Percentiles rank a stretch among this genome's conserved stretches.
These are phyloP conservation scores for Pelargonium fulgidum DNA, from an alignment of 441 rosid genomes.

Conservation along the genomic window DNA sequence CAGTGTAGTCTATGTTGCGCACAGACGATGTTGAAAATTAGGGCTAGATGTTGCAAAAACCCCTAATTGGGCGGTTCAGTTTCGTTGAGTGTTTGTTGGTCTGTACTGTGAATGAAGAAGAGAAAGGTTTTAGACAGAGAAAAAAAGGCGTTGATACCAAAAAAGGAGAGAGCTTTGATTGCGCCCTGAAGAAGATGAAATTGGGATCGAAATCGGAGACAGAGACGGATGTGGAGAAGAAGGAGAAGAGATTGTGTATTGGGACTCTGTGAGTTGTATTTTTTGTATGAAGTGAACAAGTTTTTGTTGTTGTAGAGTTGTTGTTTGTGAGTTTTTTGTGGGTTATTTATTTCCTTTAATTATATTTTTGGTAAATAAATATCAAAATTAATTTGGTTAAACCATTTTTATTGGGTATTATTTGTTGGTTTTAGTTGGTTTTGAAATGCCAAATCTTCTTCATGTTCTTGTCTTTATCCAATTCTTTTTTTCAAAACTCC, in stretches of 20 bases:
- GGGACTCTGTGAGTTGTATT: not conserved
- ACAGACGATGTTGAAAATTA: not conserved
- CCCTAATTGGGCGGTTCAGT: not conserved
- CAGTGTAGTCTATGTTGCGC: not conserved
- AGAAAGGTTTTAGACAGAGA: not conserved
- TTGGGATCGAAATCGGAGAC: not conserved
- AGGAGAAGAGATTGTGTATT: not conserved
- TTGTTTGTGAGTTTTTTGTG: not conserved
- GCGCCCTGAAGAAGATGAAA: not conserved
- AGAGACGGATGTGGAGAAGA: slow-evolving; percentile 3
- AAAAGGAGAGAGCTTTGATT: not conserved
- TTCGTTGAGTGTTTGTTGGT: not conserved
- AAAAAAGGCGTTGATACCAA: not conserved
- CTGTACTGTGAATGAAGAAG: not conserved
- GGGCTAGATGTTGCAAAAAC: too few relatives aligned
- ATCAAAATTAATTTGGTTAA: not conserved
- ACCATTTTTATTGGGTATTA: not conserved
- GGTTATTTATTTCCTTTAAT: not conserved
- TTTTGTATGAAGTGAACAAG: not conserved
- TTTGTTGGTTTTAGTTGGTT: not conserved
- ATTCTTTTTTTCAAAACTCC: too few relatives aligned
- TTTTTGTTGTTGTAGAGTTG: slow-evolving; percentile 5
- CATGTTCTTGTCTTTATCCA: not conserved
- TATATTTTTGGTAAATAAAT: not conserved
- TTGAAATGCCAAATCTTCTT: not conserved